Evolutionary conservation across 352 stramenopile genomes (phyloP).

Genomic region (Discostella stelligera): DNA sequence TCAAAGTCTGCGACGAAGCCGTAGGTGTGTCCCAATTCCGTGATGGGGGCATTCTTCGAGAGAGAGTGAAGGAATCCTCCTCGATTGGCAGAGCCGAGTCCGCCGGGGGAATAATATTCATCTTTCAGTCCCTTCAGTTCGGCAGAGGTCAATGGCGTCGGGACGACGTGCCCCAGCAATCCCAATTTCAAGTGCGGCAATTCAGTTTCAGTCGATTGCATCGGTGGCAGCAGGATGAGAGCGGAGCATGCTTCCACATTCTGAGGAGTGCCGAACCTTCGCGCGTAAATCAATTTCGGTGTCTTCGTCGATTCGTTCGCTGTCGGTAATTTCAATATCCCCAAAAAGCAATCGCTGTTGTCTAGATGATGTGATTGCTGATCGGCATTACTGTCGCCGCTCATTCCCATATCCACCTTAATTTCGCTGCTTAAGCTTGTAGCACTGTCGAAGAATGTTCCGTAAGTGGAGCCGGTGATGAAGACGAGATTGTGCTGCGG

Average conservation of each 20-base stretch:
- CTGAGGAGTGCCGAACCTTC: conserved; percentile 36
- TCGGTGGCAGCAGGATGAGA: conserved; percentile 15
- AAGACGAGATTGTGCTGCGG: conserved; percentile 17
- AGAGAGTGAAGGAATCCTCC: conserved; percentile 34
- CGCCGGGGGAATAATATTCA: neutral
- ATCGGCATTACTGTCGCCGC: neutral
- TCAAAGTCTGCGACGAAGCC: conserved; percentile 42
- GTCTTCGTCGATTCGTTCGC: neutral
- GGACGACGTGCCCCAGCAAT: conserved; percentile 42
- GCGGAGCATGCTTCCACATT: conserved; percentile 37
- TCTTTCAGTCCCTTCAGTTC: neutral
- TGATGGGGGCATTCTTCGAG: conserved; percentile 9
- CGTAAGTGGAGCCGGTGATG: conserved; percentile 24
- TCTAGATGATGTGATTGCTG: conserved; percentile 32
- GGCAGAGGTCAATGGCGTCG: conserved; percentile 15
- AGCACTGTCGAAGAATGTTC: conserved; percentile 13
- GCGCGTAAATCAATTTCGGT: conserved; percentile 10
- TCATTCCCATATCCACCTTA: conserved; percentile 21
- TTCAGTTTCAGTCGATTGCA: conserved; percentile 2
- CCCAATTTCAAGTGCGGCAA: conserved; percentile 30
- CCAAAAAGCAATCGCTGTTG: conserved; percentile 39
- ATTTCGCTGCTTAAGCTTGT: neutral
- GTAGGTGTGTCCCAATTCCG: conserved; percentile 26
- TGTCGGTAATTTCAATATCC: conserved; percentile 34
- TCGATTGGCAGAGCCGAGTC: neutral